Conservation (phyloP, 2,329 filamentous ascomycete species). For the Blastomyces parvus region DNA sequence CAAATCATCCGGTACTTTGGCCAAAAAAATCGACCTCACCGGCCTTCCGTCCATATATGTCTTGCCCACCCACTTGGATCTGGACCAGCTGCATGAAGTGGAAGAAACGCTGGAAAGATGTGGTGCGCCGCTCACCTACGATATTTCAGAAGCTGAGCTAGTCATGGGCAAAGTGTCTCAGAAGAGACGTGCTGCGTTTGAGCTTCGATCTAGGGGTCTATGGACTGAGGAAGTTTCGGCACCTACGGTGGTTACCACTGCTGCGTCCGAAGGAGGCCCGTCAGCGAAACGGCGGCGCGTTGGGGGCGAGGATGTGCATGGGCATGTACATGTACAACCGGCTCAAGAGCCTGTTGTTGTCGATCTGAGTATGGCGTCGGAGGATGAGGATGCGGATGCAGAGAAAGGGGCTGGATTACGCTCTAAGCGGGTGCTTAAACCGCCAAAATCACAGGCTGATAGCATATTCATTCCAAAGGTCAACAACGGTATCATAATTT, state of each 20-base stretch:
- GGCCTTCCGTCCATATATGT: slow-evolving; percentile 58
- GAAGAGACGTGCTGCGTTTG: slow-evolving; percentile 62
- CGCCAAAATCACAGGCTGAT: slow-evolving; percentile 12
- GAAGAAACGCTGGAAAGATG: slow-evolving; percentile 52
- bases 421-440: slow-evolving; percentile 7
- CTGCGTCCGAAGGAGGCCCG: slow-evolving; percentile 14
- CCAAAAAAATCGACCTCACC: slow-evolving; percentile 12
- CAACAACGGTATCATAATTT: slow-evolving; percentile 31
- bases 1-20: neutral
- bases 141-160: slow-evolving; percentile 61
- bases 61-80: slow-evolving; percentile 57
- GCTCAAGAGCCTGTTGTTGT: slow-evolving; percentile 16
- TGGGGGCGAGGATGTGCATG: neutral
- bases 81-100: slow-evolving; percentile 53
- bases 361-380: slow-evolving; percentile 26
- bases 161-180: slow-evolving; percentile 64
- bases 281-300: slow-evolving; percentile 23
- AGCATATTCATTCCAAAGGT: neutral
- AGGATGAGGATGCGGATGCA: slow-evolving; percentile 19
- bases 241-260: neutral
- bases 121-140: slow-evolving; percentile 55
- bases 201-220: slow-evolving; percentile 61
- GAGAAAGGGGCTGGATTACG: neutral
- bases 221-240: slow-evolving; percentile 32
- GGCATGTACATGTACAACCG: neutral